Percentiles rank a stretch among this genome's conserved stretches.
These are phyloP conservation scores for Oidium heveae DNA, from an alignment of 2,329 filamentous ascomycete species.

Conservation along the genomic window DNA sequence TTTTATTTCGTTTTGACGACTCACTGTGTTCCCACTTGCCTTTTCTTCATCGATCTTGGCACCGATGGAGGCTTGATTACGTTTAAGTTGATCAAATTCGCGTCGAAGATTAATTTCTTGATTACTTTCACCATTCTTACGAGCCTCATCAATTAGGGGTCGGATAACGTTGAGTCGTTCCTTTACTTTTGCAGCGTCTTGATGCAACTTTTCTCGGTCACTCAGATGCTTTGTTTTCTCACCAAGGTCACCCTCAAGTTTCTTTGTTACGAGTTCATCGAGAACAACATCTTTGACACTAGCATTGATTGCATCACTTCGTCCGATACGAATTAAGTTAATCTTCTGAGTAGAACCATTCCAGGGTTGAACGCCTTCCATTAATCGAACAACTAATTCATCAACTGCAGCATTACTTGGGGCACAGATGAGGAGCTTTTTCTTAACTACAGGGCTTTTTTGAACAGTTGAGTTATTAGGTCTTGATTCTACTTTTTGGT, in stretches of 20 bases:
- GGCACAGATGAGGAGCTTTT: slow-evolving; percentile 90
- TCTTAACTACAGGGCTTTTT: slow-evolving; percentile 20
- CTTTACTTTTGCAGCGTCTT: slow-evolving; percentile 47
- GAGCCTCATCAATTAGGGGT: slow-evolving; percentile 42
- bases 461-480: neutral
- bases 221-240: slow-evolving; percentile 25
- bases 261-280: slow-evolving; percentile 66
- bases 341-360: slow-evolving; percentile 50
- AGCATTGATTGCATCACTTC: slow-evolving; percentile 76
- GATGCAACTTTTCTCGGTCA: slow-evolving; percentile 29
- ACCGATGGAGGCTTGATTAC: slow-evolving; percentile 50
- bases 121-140: slow-evolving; percentile 25
- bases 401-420: slow-evolving; percentile 96
- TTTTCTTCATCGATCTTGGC: slow-evolving; percentile 68
- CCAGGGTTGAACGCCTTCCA: slow-evolving; percentile 57
- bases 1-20: slow-evolving; percentile 66
- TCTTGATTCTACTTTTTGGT: neutral
- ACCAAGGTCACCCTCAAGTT: slow-evolving; percentile 36
- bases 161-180: slow-evolving; percentile 46
- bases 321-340: slow-evolving; percentile 70
- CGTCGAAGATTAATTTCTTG: slow-evolving; percentile 35
- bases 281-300: slow-evolving; percentile 78
- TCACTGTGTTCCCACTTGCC: slow-evolving; percentile 58
- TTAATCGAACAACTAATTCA: slow-evolving; percentile 80
- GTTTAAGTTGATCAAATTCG: slow-evolving; percentile 54